Percentiles rank a stretch among this genome's conserved stretches.
Conservation (phyloP, 139 green algal species). For the Zygnema circumcarinatum region DNA sequence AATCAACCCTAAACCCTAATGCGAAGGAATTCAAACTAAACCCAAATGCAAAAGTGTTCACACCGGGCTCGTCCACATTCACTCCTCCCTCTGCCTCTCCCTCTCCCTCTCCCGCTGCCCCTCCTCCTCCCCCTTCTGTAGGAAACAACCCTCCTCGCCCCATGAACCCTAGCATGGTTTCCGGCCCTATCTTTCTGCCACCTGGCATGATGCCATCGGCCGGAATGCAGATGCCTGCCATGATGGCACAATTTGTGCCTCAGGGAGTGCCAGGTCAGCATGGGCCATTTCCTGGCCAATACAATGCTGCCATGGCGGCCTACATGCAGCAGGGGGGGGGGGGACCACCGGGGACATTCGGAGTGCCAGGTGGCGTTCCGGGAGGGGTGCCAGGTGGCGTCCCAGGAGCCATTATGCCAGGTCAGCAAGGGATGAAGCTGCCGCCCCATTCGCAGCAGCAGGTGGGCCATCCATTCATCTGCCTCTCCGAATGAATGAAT, state of each 20-base stretch:
- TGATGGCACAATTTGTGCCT: slow-evolving; percentile 10
- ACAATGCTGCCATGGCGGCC: neutral
- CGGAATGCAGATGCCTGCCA: neutral
- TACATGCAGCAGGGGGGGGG: neutral
- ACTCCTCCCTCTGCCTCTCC: neutral
- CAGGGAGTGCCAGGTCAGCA: slow-evolving; percentile 9
- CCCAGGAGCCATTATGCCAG: neutral
- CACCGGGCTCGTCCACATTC: slow-evolving; percentile 9
- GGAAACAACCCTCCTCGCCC: neutral
- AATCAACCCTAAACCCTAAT: slow-evolving; percentile 18
- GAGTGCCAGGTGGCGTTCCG: neutral
- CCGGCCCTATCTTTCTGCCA: neutral
- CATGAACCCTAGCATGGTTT: neutral
- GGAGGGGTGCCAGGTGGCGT: slow-evolving; percentile 13
- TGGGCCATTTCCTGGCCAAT: neutral
- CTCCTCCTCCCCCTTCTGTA: neutral
- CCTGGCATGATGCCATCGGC: neutral
- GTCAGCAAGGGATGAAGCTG: slow-evolving; percentile 47
- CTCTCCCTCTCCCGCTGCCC: slow-evolving; percentile 6
- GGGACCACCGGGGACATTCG: neutral
- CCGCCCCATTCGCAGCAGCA: slow-evolving; percentile 28
- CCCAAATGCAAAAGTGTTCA: slow-evolving; percentile 53
- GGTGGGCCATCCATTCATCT: neutral
- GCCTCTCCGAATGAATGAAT: neutral
- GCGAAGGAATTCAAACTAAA: slow-evolving; percentile 45